These are phyloP conservation scores for Fusarium secorum DNA, from an alignment of 2,329 filamentous ascomycete species.

Conservation along the genomic window DNA sequence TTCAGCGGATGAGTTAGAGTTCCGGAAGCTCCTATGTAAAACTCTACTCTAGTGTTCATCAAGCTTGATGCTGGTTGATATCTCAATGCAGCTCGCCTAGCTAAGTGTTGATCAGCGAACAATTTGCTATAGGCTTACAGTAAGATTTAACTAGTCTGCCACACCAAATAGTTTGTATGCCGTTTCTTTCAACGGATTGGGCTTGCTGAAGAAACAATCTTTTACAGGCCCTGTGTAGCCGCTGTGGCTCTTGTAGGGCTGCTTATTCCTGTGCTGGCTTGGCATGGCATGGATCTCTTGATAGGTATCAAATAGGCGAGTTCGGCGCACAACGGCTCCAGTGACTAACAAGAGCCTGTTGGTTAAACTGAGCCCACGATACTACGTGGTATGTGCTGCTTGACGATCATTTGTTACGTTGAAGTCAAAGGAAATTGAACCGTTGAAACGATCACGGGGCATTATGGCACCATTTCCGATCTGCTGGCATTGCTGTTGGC, in stretches of 20 bases:
- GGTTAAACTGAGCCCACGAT: neutral
- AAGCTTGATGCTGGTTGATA: neutral
- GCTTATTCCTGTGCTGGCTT: constrained; percentile 14
- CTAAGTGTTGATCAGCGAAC: constrained; percentile 1
- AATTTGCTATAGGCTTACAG: neutral
- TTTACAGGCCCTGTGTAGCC: constrained; percentile 9
- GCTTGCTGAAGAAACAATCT: neutral
- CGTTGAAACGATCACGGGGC: constrained; percentile 23
- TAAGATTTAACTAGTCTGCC: neutral
- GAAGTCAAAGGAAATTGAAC: constrained; percentile 22
- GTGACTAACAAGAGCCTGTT: neutral
- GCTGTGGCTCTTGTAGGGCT: constrained; percentile 39
- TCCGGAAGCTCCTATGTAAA: constrained; percentile 7
- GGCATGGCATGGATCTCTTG: constrained; percentile 12
- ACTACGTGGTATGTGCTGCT: constrained; percentile 17
- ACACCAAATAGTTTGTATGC: neutral
- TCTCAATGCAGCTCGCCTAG: neutral
- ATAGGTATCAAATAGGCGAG: constrained; percentile 32
- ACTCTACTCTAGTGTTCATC: neutral
- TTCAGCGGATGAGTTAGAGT: constrained; percentile 16
- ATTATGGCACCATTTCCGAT: constrained; percentile 30
- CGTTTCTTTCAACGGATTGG: neutral
- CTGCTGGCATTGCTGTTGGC: neutral
- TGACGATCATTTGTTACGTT: constrained; percentile 11
- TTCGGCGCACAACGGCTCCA: constrained; percentile 10